A percentile compares a stretch with the other conserved stretches of the same genome.
phyloP scores from a whole-genome alignment of 73 alveolate species.

The Tetrahymena borealis region DNA sequence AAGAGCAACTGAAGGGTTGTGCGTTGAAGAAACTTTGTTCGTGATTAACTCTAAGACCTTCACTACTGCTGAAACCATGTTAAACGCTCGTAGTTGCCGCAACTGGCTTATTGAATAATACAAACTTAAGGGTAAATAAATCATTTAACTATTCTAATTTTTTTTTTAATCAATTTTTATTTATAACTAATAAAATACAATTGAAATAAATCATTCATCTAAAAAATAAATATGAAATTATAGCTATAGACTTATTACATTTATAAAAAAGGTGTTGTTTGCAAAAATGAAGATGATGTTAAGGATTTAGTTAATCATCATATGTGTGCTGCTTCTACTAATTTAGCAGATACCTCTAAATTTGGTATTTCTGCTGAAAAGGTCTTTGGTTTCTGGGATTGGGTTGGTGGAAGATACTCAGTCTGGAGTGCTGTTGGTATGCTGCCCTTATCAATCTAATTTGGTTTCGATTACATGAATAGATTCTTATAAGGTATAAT shows the following conservation, averaged over 20 bases:
- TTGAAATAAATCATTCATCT: neutral
- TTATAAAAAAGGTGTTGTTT: neutral
- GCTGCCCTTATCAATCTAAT: conserved; percentile 86
- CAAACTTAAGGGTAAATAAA: conserved; percentile 13
- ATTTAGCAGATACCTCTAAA: conserved; percentile 61
- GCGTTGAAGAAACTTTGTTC: conserved; percentile 78
- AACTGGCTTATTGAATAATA: conserved; percentile 62
- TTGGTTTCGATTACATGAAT: conserved; percentile 50
- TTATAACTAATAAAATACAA: neutral
- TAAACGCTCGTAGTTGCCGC: conserved; percentile 84
- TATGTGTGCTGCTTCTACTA: conserved; percentile 83
- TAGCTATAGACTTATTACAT: neutral
- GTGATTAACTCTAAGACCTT: conserved; percentile 91
- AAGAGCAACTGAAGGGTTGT: conserved; percentile 79
- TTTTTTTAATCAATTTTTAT: neutral
- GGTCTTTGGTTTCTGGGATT: conserved; percentile 91
- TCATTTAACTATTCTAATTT: neutral
- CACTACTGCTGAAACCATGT: conserved; percentile 94
- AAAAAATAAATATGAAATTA: neutral
- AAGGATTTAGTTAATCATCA: conserved; percentile 42
- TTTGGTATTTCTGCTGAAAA: conserved; percentile 78
- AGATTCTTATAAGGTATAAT: conserved; percentile 12
- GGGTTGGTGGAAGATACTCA: conserved; percentile 98
- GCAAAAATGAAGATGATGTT: neutral
- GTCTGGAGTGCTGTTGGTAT: conserved; percentile 97